A percentile compares a stretch with the other conserved stretches of the same genome.
phyloP scores from a whole-genome alignment of 805 yeast genomes.

The Saccharomycopsis malanga region DNA sequence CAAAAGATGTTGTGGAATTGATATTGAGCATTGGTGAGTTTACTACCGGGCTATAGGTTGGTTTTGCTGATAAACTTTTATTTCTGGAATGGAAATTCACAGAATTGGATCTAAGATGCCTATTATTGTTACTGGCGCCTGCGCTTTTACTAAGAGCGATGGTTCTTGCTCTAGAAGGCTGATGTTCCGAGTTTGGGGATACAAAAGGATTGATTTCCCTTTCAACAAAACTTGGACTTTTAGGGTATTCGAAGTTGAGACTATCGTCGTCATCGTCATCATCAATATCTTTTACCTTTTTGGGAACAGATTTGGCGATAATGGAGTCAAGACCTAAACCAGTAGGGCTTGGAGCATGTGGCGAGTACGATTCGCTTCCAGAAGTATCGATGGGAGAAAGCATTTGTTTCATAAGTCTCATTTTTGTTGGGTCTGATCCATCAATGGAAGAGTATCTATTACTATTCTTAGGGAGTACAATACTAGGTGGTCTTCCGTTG shows the following conservation, averaged over 20 bases:
- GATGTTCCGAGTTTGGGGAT: background rate
- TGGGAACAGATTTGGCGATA: background rate
- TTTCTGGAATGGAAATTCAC: constrained; percentile 22
- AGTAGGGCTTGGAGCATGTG: constrained; percentile 10
- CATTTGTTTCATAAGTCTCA: constrained; percentile 5
- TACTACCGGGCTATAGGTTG: constrained; percentile 1
- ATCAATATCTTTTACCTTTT: constrained; percentile 3
- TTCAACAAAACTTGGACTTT: background rate
- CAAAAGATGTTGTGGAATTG: constrained; percentile 10
- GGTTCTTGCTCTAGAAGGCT: background rate
- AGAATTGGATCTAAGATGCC: constrained; percentile 19
- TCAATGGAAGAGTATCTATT: constrained; percentile 18
- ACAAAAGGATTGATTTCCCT: background rate
- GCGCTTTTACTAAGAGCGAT: no score
- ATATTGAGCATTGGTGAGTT: constrained; percentile 12
- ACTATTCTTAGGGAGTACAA: background rate
- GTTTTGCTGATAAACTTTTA: constrained; percentile 18
- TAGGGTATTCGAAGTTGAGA: background rate
- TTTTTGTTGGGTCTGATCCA: constrained; percentile 15
- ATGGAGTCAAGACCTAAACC: constrained; percentile 8
- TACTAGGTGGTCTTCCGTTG: background rate
- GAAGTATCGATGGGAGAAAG: constrained; percentile 14
- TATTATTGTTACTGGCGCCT: background rate
- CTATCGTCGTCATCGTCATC: constrained; percentile 12
- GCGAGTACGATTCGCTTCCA: constrained; percentile 16